Evolutionary conservation across 768 basidiomycete genomes (phyloP).

Genomic region (Psilocybe subaeruginosa): DNA sequence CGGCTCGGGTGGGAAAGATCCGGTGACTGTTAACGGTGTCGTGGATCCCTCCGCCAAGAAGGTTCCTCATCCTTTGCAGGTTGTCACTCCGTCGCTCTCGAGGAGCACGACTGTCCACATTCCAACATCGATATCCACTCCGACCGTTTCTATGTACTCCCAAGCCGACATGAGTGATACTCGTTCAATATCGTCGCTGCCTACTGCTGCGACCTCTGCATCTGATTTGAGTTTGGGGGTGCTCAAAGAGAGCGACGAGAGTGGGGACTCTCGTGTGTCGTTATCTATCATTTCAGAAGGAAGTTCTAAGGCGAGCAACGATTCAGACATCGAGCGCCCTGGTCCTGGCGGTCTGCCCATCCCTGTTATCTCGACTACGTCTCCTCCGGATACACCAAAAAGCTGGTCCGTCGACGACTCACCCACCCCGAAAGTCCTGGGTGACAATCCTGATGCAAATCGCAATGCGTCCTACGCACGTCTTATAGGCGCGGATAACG

Average conservation of each 20-base stretch:
- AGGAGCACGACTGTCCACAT: slow-evolving; percentile 24
- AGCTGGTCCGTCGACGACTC: slow-evolving; percentile 13
- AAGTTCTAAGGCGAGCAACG: neutral
- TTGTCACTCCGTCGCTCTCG: slow-evolving; percentile 1
- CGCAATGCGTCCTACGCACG: slow-evolving; percentile 18
- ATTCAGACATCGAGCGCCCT: slow-evolving; percentile 12
- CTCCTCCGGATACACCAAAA: slow-evolving; percentile 30
- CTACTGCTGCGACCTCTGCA: slow-evolving; percentile 26
- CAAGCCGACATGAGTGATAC: slow-evolving; percentile 25
- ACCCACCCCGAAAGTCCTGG: neutral
- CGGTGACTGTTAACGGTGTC: neutral
- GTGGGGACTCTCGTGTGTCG: slow-evolving; percentile 8
- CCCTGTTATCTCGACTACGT: slow-evolving; percentile 55
- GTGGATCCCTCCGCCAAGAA: neutral
- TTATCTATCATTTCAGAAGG: slow-evolving; percentile 11
- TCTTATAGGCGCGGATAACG: slow-evolving; percentile 1
- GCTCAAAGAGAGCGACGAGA: slow-evolving; percentile 6
- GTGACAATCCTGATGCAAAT: slow-evolving; percentile 10
- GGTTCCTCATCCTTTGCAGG: neutral
- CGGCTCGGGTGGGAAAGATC: neutral
- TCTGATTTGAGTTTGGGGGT: slow-evolving; percentile 16
- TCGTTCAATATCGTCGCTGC: slow-evolving; percentile 45
- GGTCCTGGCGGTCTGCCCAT: slow-evolving; percentile 49
- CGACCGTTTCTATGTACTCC: slow-evolving; percentile 37
- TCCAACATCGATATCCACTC: slow-evolving; percentile 44